Percentiles rank a stretch among this genome's conserved stretches.
These are phyloP conservation scores for Ceratorhiza oryzae-sativae DNA, from an alignment of 1,284 basidiomycete species.

Conservation along the genomic window DNA sequence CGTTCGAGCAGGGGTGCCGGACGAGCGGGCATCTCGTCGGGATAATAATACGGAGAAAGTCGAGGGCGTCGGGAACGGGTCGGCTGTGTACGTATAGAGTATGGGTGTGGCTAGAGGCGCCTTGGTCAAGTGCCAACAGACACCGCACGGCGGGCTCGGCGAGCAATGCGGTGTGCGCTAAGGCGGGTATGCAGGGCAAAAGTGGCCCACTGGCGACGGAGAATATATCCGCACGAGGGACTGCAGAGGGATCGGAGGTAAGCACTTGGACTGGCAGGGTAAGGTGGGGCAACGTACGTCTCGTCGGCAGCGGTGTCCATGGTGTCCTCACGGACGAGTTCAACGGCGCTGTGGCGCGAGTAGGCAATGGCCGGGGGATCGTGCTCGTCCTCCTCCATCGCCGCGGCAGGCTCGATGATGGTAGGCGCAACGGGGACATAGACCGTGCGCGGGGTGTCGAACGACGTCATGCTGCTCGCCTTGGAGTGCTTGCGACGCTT, in stretches of 20 bases:
- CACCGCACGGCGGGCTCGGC: conserved; percentile 11
- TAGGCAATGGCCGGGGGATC: background rate
- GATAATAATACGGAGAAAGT: conserved; percentile 29
- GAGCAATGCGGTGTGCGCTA: conserved; percentile 4
- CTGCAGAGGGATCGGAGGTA: background rate
- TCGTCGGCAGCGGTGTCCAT: conserved; percentile 5
- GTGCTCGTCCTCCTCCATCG: conserved; percentile 6
- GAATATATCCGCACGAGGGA: conserved; percentile 16
- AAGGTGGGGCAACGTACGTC: background rate
- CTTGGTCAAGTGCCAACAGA: conserved; percentile 23
- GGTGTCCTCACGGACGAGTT: conserved; percentile 16
- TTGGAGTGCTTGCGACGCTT: conserved; percentile 33
- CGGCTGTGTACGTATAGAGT: conserved; percentile 9
- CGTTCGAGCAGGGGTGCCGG: background rate
- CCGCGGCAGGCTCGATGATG: background rate
- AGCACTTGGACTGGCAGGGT: background rate
- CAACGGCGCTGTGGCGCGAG: conserved; percentile 20
- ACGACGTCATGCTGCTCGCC: background rate
- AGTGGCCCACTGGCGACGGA: conserved; percentile 24
- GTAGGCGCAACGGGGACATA: conserved; percentile 4
- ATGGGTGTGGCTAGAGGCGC: background rate
- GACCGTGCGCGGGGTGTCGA: conserved; percentile 2
- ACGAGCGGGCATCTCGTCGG: background rate
- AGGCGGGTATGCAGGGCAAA: conserved; percentile 23
- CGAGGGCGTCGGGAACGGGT: conserved; percentile 37